Conservation (phyloP, 305 asterid genomes). For the Rubia peregrina region DNA sequence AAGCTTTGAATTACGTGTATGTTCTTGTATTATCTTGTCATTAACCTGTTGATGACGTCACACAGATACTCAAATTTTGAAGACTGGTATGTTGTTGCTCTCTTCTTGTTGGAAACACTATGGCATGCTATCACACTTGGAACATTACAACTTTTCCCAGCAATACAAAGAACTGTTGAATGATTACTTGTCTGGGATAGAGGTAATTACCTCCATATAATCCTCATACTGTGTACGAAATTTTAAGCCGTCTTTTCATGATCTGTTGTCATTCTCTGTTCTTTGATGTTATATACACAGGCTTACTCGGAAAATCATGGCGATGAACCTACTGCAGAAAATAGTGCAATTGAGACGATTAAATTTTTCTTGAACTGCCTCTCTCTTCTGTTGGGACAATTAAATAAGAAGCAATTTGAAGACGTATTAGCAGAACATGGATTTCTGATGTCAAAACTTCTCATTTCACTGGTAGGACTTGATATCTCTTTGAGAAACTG, state of each 20-base stretch:
- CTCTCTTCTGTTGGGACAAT: constrained; percentile 69
- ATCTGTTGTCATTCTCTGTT: constrained; percentile 16
- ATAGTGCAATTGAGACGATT: constrained; percentile 55
- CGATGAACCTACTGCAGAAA: constrained; percentile 41
- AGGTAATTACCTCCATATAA: constrained; percentile 36
- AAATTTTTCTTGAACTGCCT: constrained; percentile 79
- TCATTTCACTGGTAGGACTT: constrained; percentile 66
- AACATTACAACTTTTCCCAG: constrained; percentile 48
- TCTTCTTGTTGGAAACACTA: constrained; percentile 98
- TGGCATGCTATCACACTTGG: constrained; percentile 64
- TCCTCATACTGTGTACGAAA: neutral
- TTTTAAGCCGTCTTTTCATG: constrained; percentile 6
- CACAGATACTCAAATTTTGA: constrained; percentile 53
- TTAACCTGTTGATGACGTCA: constrained; percentile 20
- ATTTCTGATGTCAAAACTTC: constrained; percentile 52
- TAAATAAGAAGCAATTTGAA: constrained; percentile 52
- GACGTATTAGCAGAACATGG: constrained; percentile 57
- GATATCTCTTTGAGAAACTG: constrained; percentile 3
- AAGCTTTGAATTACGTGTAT: constrained; percentile 2
- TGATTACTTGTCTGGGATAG: constrained; percentile 77
- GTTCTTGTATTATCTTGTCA: constrained; percentile 21
- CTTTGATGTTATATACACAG: constrained; percentile 37
- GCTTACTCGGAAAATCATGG: constrained; percentile 56
- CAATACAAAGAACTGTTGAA: constrained; percentile 57
- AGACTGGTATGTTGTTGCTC: constrained; percentile 66